Base-by-base conservation (phyloP, 805 yeast genomes). In the Saturnispora halmiae region DNA sequence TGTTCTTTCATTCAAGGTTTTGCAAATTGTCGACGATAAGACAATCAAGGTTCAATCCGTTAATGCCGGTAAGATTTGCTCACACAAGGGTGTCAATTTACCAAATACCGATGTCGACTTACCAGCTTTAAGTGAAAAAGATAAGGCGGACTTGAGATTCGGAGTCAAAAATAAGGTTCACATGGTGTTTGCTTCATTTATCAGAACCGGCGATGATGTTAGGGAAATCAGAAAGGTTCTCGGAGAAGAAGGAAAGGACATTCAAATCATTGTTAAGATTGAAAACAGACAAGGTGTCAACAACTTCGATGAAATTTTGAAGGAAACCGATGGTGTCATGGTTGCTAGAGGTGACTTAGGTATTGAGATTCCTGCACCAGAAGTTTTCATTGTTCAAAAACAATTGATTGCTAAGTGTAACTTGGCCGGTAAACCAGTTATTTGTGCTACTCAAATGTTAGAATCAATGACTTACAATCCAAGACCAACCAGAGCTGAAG, bases 331-430 rank as follows among this genome's bases (percentile, higher is more conserved):
- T 65, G 98, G 97, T 75, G 96, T 92, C 61, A 92, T 92, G 98
- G 97, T 92, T 65, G 98, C 98, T 60, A 82, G 98, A 72, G 98
- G 98, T 76, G 98, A 92, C 68, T 77, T 92, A 59, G 98, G 98
- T 77, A 92, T 92, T 61, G 98, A 92, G 75, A 92, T 92, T 60
- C 97, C 97, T 53, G 97, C 98, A 52, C 90, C 96, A 51, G 94
- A 88, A 73, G 98, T 92, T 50, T 88, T 92, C 66, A 87, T 92
- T 58, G 97, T 88, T 56, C 98, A 92, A 74, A 92, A 92, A 78
- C 95, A 88, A 74, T 76, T 92, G 72, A 90, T 92, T 65, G 97
- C 98, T 62, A 92, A 92, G 74, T 92, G 95, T 77, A 94, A 92
- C 81, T 73, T 90, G 64, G 97, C 95, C 53, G 98, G 96, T 66